phyloP scores from a whole-genome alignment of 2,329 filamentous ascomycete genomes.

The Colletotrichum endophyticum region DNA sequence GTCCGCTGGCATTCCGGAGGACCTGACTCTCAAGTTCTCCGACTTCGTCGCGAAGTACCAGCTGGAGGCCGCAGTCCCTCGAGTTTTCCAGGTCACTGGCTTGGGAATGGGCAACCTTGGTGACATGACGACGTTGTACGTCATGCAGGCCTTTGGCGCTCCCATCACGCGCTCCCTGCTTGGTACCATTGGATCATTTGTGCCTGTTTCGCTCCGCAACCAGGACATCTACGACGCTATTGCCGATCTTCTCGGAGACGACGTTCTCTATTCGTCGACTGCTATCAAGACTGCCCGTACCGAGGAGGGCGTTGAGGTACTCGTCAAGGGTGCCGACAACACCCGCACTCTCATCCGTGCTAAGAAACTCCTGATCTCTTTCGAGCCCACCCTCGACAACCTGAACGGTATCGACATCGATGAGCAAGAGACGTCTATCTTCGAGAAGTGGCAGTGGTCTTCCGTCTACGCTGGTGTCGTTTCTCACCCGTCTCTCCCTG shows the following conservation, averaged over 20 bases:
- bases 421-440: constrained; percentile 30
- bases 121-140: constrained; percentile 46
- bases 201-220: constrained; percentile 38
- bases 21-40: constrained; percentile 28
- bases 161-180: constrained; percentile 38
- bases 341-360: constrained; percentile 27
- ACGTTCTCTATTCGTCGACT: constrained; percentile 40
- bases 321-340: constrained; percentile 28
- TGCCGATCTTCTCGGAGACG: constrained; percentile 33
- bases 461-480: constrained; percentile 36
- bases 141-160: constrained; percentile 45
- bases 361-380: constrained; percentile 38
- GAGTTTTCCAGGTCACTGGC: constrained; percentile 42
- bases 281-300: constrained; percentile 35
- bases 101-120: constrained; percentile 50
- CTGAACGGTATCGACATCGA: constrained; percentile 36
- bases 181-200: constrained; percentile 31
- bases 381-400: constrained; percentile 36
- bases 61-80: constrained; percentile 42
- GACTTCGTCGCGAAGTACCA: constrained; percentile 52
- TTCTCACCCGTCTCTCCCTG: constrained; percentile 32
- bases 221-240: constrained; percentile 45
- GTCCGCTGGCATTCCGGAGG: constrained; percentile 30
- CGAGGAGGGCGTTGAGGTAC: constrained; percentile 30
- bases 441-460: constrained; percentile 35